These are phyloP conservation scores for Chalciporus piperatoides DNA, from an alignment of 1,284 basidiomycete genomes.

Conservation along the genomic window DNA sequence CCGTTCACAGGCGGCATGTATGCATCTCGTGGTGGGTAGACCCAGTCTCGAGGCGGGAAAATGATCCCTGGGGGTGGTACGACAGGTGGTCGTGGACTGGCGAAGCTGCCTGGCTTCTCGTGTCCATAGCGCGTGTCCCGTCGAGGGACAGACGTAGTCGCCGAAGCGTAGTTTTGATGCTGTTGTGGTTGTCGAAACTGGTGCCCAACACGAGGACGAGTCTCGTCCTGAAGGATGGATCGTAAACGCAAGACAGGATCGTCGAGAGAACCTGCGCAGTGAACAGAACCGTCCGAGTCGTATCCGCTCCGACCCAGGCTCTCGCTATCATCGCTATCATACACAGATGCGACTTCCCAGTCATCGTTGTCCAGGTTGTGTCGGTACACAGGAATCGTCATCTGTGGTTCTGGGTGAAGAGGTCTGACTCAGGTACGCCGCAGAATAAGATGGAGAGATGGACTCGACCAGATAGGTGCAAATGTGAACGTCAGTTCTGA, in stretches of 20 bases:
- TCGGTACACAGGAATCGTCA: conserved; percentile 27
- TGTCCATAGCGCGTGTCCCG: conserved; percentile 15
- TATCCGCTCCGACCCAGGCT: conserved; percentile 24
- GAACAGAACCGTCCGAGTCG: conserved; percentile 13
- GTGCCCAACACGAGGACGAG: conserved; percentile 16
- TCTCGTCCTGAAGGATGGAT: conserved; percentile 4
- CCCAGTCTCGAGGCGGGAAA: conserved; percentile 26
- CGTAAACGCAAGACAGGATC: conserved; percentile 10
- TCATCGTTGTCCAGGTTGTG: conserved; percentile 25
- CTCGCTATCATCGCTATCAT: conserved; percentile 28
- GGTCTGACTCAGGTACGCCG: not conserved
- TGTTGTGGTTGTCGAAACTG: not conserved
- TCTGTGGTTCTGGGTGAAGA: conserved; percentile 4
- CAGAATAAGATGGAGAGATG: not conserved
- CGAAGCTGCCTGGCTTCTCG: conserved; percentile 13
- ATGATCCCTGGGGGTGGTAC: conserved; percentile 29
- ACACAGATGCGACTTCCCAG: conserved; percentile 31
- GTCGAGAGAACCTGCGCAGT: conserved; percentile 7
- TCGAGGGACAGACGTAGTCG: conserved; percentile 1
- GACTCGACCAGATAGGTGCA: conserved; percentile 4
- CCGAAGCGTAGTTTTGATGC: conserved; percentile 12
- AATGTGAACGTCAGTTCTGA: conserved; percentile 1
- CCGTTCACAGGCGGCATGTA: conserved; percentile 8
- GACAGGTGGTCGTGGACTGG: conserved; percentile 8
- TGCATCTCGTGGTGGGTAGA: conserved; percentile 12